Evolutionary conservation across 2,329 filamentous ascomycete species (phyloP).

Genomic region (Clathrospora elynae): DNA sequence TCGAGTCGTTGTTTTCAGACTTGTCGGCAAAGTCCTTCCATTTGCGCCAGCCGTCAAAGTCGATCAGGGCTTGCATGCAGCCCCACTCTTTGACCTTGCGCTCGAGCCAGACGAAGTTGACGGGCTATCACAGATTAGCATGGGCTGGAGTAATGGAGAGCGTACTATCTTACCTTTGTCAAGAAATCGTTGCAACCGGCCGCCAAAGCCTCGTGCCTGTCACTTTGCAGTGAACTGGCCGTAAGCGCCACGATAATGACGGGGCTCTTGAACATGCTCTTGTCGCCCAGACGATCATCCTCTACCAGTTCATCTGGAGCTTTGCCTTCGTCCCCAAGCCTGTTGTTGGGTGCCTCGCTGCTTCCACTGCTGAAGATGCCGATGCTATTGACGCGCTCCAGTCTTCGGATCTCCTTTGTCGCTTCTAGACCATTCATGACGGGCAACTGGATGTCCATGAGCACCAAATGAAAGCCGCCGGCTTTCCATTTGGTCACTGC

Average conservation of each 20-base stretch:
- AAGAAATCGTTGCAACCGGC: conserved; percentile 98
- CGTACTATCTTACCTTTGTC: conserved; percentile 74
- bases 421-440: conserved; percentile 96
- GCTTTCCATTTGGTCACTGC: conserved; percentile 91
- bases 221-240: conserved; percentile 90
- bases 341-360: conserved; percentile 47
- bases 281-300: conserved; percentile 71
- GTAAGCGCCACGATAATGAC: conserved; percentile 98
- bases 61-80: conserved; percentile 98
- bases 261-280: conserved; percentile 82
- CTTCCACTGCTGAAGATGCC: conserved; percentile 75
- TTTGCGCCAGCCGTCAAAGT: conserved; percentile 96
- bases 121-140: conserved; percentile 65
- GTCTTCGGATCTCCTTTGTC: conserved; percentile 87
- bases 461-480: conserved; percentile 91
- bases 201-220: conserved; percentile 90
- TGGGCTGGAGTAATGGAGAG: neutral
- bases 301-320: conserved; percentile 53
- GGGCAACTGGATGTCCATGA: conserved; percentile 98
- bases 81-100: conserved; percentile 99
- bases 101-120: conserved; percentile 97
- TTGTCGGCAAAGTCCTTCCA: conserved; percentile 79
- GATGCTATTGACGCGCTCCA: conserved; percentile 90
- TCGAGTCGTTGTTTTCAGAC: conserved; percentile 43
- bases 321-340: conserved; percentile 47